phyloP scores from a whole-genome alignment of 306 rosid species.

The Trichosanthes truncata region DNA sequence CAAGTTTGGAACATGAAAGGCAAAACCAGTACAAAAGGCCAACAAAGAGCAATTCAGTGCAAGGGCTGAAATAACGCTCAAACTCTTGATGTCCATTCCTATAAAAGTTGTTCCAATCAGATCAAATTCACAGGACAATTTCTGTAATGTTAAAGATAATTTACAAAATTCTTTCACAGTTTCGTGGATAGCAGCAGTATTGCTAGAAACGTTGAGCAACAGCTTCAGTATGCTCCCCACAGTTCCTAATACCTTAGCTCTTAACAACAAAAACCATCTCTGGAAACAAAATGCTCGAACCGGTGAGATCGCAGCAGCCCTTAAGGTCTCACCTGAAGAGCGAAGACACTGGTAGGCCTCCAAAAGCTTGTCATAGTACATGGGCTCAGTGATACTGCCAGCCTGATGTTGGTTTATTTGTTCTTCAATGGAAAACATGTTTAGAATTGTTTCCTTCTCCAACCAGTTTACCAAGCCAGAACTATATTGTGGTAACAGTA shows the following conservation, averaged over 20 bases:
- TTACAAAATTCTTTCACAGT: constrained; percentile 21
- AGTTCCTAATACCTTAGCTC: constrained; percentile 34
- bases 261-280: constrained; percentile 52
- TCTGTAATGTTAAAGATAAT: constrained; percentile 27
- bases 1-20: constrained; percentile 24
- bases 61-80: constrained; percentile 31
- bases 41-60: constrained; percentile 42
- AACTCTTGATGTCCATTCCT: constrained; percentile 43
- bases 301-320: constrained; percentile 16
- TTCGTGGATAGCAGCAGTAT: constrained; percentile 8
- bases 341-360: constrained; percentile 30
- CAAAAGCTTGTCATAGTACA: constrained; percentile 20
- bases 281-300: constrained; percentile 41
- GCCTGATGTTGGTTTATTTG: constrained; percentile 14
- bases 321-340: constrained; percentile 43
- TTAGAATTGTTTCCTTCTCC: constrained; percentile 19
- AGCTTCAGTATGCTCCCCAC: constrained; percentile 22
- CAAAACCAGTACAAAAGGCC: constrained; percentile 41
- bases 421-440: background rate
- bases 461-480: constrained; percentile 21
- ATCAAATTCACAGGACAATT: constrained; percentile 37
- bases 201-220: constrained; percentile 12
- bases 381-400: constrained; percentile 8
- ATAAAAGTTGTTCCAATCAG: constrained; percentile 34
- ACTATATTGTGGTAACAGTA: constrained; percentile 20